These are phyloP conservation scores for Lentinula boryana DNA, from an alignment of 768 basidiomycete genomes.

Conservation along the genomic window DNA sequence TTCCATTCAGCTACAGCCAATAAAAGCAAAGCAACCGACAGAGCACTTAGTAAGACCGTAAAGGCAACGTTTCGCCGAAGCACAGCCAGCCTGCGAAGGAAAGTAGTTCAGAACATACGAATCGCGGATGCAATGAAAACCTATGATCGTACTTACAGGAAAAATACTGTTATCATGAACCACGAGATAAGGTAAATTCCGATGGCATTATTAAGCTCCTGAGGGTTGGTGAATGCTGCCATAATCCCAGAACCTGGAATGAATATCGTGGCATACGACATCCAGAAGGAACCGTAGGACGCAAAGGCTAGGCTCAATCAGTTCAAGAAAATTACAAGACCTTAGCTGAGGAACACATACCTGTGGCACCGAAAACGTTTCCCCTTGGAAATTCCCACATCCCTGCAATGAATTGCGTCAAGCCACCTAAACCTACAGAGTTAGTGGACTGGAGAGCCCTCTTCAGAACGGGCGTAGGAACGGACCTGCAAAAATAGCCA, in stretches of 20 bases:
- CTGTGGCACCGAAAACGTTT: constrained; percentile 62
- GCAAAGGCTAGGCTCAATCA: constrained; percentile 45
- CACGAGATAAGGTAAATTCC: constrained; percentile 66
- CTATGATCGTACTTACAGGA: constrained; percentile 40
- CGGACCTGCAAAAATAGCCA: constrained; percentile 52
- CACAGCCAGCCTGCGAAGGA: constrained; percentile 2
- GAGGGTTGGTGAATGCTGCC: constrained; percentile 37
- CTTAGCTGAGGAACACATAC: constrained; percentile 27
- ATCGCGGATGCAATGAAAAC: neutral
- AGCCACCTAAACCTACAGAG: constrained; percentile 43
- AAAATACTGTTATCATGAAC: constrained; percentile 59
- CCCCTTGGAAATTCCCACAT: constrained; percentile 71
- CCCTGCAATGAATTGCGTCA: constrained; percentile 75
- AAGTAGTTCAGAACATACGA: no score
- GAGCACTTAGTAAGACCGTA: neutral
- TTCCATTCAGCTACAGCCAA: constrained; percentile 10
- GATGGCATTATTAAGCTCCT: constrained; percentile 48
- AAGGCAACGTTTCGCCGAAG: constrained; percentile 3
- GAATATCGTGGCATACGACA: constrained; percentile 66
- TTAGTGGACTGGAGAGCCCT: neutral
- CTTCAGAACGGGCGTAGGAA: neutral
- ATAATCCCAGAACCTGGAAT: constrained; percentile 59
- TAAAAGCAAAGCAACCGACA: neutral
- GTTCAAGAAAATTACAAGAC: neutral
- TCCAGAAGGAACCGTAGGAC: constrained; percentile 75